Evolutionary conservation across 495 filamentous ascomycete species (phyloP).

Genomic region (Rhypophila decipiens): DNA sequence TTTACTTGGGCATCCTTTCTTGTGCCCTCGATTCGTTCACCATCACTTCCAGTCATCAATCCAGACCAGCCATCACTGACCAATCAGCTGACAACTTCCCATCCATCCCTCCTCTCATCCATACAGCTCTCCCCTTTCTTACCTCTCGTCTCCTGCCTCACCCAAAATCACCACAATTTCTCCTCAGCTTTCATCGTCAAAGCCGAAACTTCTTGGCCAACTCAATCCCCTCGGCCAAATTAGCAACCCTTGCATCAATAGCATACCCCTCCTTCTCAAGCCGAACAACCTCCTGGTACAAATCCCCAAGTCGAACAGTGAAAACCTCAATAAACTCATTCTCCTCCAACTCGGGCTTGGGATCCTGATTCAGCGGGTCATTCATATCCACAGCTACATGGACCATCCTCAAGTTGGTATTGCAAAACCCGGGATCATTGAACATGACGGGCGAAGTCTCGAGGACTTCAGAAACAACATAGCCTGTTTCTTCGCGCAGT

Average conservation of each 20-base stretch:
- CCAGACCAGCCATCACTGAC: too few relatives aligned
- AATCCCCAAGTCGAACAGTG: slow-evolving; percentile 54
- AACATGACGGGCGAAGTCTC: slow-evolving; percentile 75
- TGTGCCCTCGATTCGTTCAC: too few relatives aligned
- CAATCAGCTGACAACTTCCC: too few relatives aligned
- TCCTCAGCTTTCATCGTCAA: slow-evolving; percentile 6
- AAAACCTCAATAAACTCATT: slow-evolving; percentile 91
- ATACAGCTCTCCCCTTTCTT: not conserved
- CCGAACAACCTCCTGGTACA: slow-evolving; percentile 62
- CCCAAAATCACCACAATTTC: not conserved
- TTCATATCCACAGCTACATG: slow-evolving; percentile 74
- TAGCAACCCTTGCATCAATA: slow-evolving; percentile 79
- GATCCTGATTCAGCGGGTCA: slow-evolving; percentile 58
- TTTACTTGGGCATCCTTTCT: too few relatives aligned
- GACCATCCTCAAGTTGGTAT: slow-evolving; percentile 79
- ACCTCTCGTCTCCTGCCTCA: not conserved
- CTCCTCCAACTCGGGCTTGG: slow-evolving; percentile 71
- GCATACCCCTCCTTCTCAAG: slow-evolving; percentile 72
- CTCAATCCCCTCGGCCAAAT: slow-evolving; percentile 81
- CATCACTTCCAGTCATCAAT: too few relatives aligned
- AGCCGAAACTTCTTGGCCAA: slow-evolving; percentile 53
- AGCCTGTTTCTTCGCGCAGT: slow-evolving; percentile 91
- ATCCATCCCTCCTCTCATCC: too few relatives aligned
- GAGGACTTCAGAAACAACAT: slow-evolving; percentile 62
- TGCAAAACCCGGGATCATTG: slow-evolving; percentile 80